phyloP scores from a whole-genome alignment of 75 land plant species.

The Pinus tabuliformis region DNA sequence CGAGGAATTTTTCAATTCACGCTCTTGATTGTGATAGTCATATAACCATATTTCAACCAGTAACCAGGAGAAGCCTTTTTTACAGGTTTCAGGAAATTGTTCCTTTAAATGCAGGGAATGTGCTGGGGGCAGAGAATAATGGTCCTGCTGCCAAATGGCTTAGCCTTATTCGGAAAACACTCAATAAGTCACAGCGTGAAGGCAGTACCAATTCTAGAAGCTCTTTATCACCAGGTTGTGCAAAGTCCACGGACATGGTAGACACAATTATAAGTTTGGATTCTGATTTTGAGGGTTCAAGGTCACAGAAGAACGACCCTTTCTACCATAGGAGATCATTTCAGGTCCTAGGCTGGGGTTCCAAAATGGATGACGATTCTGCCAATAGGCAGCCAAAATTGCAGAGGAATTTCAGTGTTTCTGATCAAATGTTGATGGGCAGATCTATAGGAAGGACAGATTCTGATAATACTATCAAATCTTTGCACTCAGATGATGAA shows the following conservation, averaged over 20 bases:
- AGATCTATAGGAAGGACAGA: slow-evolving; percentile 50
- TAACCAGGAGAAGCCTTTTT: slow-evolving; percentile 12
- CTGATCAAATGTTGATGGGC: slow-evolving; percentile 55
- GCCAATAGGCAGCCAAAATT: slow-evolving; percentile 42
- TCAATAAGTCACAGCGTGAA: slow-evolving; percentile 63
- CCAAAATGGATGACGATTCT: slow-evolving; percentile 49
- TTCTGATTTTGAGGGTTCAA: slow-evolving; percentile 65
- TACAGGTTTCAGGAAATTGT: slow-evolving; percentile 94
- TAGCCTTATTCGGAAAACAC: slow-evolving; percentile 62
- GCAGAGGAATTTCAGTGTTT: slow-evolving; percentile 64
- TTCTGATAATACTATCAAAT: slow-evolving; percentile 27
- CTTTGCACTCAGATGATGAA: slow-evolving; percentile 67
- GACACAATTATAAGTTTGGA: slow-evolving; percentile 45
- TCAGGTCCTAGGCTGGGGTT: slow-evolving; percentile 45
- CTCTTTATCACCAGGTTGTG: slow-evolving; percentile 17
- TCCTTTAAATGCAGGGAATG: slow-evolving; percentile 93
- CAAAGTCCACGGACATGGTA: slow-evolving; percentile 19
- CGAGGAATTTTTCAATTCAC: no score
- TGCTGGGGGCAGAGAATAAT: slow-evolving; percentile 87
- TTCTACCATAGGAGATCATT: slow-evolving; percentile 59
- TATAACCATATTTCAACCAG: neutral
- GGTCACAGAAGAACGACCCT: slow-evolving; percentile 31
- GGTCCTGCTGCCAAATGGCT: slow-evolving; percentile 91
- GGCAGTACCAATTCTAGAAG: slow-evolving; percentile 8
- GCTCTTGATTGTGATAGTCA: neutral